A percentile compares a stretch with the other conserved stretches of the same genome.
Conservation (phyloP, 495 filamentous ascomycete species). For the Cladorrhinum samala region DNA sequence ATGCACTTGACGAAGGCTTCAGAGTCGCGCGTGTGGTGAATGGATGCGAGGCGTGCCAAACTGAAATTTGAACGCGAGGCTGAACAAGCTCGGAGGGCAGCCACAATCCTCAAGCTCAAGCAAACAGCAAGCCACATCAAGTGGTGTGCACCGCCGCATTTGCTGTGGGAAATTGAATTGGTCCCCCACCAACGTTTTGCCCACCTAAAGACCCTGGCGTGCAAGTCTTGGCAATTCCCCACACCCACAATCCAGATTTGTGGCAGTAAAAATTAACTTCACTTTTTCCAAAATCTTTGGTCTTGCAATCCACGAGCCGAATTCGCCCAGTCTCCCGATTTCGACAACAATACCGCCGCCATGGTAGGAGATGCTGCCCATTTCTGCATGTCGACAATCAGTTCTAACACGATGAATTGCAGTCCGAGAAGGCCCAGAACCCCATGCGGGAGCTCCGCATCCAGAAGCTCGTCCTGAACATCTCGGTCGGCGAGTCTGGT, state of each 20-base stretch:
- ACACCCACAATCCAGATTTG: constrained; percentile 28
- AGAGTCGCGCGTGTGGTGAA: constrained; percentile 25
- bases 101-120: constrained; percentile 17
- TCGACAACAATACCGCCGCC: constrained; percentile 24
- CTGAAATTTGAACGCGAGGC: constrained; percentile 29
- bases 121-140: constrained; percentile 19
- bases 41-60: constrained; percentile 8
- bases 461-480: constrained; percentile 99
- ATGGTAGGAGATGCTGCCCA: constrained; percentile 19
- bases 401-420: constrained; percentile 26
- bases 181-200: constrained; percentile 24
- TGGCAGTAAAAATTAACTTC: constrained; percentile 21
- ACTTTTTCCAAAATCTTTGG: constrained; percentile 14
- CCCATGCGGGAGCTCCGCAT: constrained; percentile 99
- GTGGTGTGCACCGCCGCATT: constrained; percentile 17
- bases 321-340: constrained; percentile 16
- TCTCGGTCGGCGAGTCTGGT: constrained; percentile 99
- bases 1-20: constrained; percentile 24
- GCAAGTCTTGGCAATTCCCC: constrained; percentile 10
- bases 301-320: constrained; percentile 9
- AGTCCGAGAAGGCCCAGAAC: constrained; percentile 77
- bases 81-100: constrained; percentile 18
- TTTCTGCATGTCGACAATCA: not conserved
- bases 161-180: not conserved
- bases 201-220: not conserved